phyloP scores from a whole-genome alignment of 2,329 filamentous ascomycete genomes.

The Penicillium expansum region DNA sequence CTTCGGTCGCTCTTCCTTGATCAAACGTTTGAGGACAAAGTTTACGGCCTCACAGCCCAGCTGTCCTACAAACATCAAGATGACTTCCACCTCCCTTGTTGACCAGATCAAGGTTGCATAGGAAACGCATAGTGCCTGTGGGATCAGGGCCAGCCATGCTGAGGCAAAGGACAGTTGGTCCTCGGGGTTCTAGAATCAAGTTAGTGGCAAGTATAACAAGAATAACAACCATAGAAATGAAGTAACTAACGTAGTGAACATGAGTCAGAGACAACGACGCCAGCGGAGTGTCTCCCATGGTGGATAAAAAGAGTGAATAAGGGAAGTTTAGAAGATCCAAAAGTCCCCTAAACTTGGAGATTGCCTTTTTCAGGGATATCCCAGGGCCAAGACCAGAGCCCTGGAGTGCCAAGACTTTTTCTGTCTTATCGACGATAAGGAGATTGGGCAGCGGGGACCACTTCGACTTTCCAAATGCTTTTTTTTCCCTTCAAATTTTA shows the following conservation, averaged over 20 bases:
- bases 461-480: too few species aligned
- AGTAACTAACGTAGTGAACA: constrained; percentile 79
- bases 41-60: constrained; percentile 89
- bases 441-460: not conserved
- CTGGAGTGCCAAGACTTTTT: not conserved
- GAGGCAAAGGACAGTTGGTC: constrained; percentile 83
- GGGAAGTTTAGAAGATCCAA: not conserved
- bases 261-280: constrained; percentile 92
- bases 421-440: not conserved
- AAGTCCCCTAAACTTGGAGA: not conserved
- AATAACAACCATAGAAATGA: too few species aligned
- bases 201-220: not conserved
- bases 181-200: constrained; percentile 66
- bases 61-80: constrained; percentile 88
- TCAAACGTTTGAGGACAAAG: constrained; percentile 81
- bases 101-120: constrained; percentile 90
- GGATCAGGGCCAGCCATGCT: constrained; percentile 90
- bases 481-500: too few species aligned
- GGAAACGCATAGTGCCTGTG: constrained; percentile 83
- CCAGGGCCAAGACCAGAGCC: not conserved
- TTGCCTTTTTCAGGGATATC: not conserved
- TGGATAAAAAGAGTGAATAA: not conserved
- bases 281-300: constrained; percentile 54
- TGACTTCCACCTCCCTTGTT: constrained; percentile 83
- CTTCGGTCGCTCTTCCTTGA: constrained; percentile 85